These are phyloP conservation scores for Quercus tomentella DNA, from an alignment of 331 rosid species.

Conservation along the genomic window DNA sequence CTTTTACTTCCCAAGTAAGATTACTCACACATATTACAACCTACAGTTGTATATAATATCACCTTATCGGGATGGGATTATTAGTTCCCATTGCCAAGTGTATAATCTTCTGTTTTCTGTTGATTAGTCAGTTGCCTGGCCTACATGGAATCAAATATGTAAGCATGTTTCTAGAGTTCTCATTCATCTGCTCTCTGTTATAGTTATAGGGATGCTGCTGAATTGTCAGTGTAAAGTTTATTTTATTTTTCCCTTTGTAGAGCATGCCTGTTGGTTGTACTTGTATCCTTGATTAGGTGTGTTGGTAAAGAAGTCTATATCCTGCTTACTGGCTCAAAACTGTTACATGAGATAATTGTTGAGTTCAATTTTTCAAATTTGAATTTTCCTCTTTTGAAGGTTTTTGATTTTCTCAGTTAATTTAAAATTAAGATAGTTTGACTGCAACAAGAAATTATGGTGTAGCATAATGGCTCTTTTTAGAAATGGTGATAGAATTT, in stretches of 20 bases:
- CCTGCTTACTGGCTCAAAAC: background rate
- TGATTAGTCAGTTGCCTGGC: background rate
- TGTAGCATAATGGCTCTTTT: background rate
- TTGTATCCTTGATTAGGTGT: background rate
- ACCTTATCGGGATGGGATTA: background rate
- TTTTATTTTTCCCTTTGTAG: background rate
- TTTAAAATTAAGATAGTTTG: background rate
- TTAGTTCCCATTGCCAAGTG: background rate
- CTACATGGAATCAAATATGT: background rate
- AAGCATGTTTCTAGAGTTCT: background rate
- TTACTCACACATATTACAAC: no score
- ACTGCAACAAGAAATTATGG: background rate
- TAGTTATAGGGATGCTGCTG: background rate
- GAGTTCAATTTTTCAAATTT: background rate
- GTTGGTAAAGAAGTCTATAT: background rate
- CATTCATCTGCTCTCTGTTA: background rate
- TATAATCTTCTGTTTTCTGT: background rate
- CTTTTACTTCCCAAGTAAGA: no score
- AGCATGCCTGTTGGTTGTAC: background rate
- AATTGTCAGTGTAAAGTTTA: background rate
- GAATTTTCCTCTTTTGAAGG: background rate
- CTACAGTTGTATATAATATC: background rate
- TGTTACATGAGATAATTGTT: background rate
- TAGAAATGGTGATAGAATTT: background rate
- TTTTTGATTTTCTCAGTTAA: background rate